Evolutionary conservation across 805 yeast species (phyloP), one percentile per base, ranked within the genome.

Genomic region (Zygotorulaspora danielsina): DNA sequence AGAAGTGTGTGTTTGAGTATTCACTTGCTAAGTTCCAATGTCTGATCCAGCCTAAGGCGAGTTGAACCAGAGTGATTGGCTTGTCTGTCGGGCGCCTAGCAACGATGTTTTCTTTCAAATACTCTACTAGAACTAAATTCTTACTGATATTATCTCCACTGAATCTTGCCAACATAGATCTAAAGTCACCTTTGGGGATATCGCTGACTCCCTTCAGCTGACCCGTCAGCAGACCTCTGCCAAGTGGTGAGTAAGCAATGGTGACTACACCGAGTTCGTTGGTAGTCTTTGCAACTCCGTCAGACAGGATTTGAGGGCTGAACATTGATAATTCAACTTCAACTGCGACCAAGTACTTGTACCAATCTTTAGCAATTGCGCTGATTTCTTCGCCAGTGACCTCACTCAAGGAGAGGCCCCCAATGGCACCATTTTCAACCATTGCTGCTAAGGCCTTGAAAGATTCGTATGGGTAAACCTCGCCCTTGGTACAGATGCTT

Each of bases 211-310:
- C 61, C 18, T 63, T 76, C 38, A 79, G 62, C 22, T 54, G 46
- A 41, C 93, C 95, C 3, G 90, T 79, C 39, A 88, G 69, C 44
- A 81, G 66, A 1, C 96, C 96, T 53, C 84, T 72, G 7, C 88
- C 81, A 39, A 88, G 69, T 20, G 96, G 96, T 20, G 95, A 82
- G 63, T 88, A 88, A 18, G 88, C 84, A 41, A 85, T 68, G 20
- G 85, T 67, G 10, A 93, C 82, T 40, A 88, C 73, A 11, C 69
- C 69, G 22, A 71, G 61, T 45, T 80, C 76, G 15, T 74, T 70
- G 47, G 81, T 76, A 4, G 73, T 71, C 3, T 70, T 75, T 45
- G 80, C 73, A 15, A 83, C 70, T 1, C 90, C 95, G 55, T 83
- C 78, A 2, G 57, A 42, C 31, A 78, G 54, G 26, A 81, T 73